These are phyloP conservation scores for Wickerhamiella australiensis DNA, from an alignment of 805 yeast genomes.

Conservation along the genomic window DNA sequence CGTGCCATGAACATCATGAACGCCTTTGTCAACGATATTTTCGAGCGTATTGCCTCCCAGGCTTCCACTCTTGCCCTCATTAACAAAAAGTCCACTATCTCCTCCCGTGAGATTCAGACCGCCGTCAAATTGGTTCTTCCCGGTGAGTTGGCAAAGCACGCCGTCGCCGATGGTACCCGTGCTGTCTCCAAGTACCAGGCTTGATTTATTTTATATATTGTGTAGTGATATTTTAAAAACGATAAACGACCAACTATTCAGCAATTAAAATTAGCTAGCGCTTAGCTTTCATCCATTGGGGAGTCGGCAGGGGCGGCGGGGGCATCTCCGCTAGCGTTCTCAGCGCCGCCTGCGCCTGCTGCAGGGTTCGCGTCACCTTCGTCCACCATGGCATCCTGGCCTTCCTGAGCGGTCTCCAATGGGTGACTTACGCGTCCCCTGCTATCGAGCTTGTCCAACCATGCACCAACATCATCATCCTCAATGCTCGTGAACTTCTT, in stretches of 20 bases:
- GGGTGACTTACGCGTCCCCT: constrained; percentile 30
- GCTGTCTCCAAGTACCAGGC: constrained; percentile 95
- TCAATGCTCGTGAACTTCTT: constrained; percentile 66
- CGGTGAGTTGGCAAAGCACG: constrained; percentile 98
- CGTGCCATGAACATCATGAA: constrained; percentile 98
- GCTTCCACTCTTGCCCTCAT: constrained; percentile 97
- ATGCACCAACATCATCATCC: constrained; percentile 72
- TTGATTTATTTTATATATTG: constrained; percentile 23
- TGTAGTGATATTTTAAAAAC: constrained; percentile 5
- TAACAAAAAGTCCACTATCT: constrained; percentile 95
- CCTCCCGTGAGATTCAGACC: constrained; percentile 97
- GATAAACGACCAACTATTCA: constrained; percentile 6
- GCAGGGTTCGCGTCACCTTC: constrained; percentile 11
- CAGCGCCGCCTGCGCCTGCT: constrained; percentile 10
- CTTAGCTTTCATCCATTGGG: constrained; percentile 1
- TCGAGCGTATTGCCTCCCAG: constrained; percentile 95
- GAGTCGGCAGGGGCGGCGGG: constrained; percentile 4
- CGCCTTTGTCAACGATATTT: constrained; percentile 95
- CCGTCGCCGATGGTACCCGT: constrained; percentile 97
- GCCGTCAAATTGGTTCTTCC: constrained; percentile 97
- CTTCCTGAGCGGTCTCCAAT: no score
- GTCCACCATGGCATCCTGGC: no score
- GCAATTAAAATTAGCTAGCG: no score
- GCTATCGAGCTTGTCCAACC: constrained; percentile 66
- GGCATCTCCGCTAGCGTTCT: constrained; percentile 17